Evolutionary conservation across 2,329 filamentous ascomycete species (phyloP).

Genomic region (Colletotrichum tanaceti): DNA sequence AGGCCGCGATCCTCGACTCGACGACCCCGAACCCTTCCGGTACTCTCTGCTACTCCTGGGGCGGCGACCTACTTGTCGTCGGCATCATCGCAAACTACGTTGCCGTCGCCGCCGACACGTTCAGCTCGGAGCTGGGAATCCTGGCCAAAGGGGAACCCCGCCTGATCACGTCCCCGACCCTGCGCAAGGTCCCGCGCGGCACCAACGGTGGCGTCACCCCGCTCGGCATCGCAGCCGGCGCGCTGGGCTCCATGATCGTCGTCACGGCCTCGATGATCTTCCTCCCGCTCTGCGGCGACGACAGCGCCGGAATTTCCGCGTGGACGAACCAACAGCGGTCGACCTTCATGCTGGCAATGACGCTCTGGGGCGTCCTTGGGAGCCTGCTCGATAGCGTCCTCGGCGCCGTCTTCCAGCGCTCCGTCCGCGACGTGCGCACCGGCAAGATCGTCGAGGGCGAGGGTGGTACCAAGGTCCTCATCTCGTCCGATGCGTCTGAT

Average conservation of each 20-base stretch:
- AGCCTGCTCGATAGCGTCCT: slow-evolving; percentile 89
- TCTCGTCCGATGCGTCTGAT: slow-evolving; percentile 51
- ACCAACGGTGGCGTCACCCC: slow-evolving; percentile 93
- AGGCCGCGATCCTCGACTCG: slow-evolving; percentile 52
- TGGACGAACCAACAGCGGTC: slow-evolving; percentile 63
- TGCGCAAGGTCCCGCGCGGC: slow-evolving; percentile 85
- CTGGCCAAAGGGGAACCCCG: slow-evolving; percentile 80
- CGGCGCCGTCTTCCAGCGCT: slow-evolving; percentile 85
- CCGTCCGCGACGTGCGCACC: slow-evolving; percentile 83
- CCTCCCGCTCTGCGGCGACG: slow-evolving; percentile 74
- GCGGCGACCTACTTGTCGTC: slow-evolving; percentile 71
- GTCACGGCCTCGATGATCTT: slow-evolving; percentile 73
- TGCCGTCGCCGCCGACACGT: slow-evolving; percentile 91
- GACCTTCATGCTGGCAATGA: slow-evolving; percentile 67
- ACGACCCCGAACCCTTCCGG: slow-evolving; percentile 50
- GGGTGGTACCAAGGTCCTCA: slow-evolving; percentile 72
- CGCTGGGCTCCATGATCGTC: slow-evolving; percentile 79
- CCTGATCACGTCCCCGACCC: slow-evolving; percentile 82
- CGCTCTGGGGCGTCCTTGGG: slow-evolving; percentile 79
- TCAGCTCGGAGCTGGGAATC: slow-evolving; percentile 95
- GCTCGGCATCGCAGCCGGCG: slow-evolving; percentile 77
- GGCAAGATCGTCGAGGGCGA: slow-evolving; percentile 92
- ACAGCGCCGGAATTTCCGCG: slow-evolving; percentile 53
- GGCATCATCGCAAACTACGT: slow-evolving; percentile 87
- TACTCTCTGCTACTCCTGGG: slow-evolving; percentile 68